Conservation (phyloP, 345 rosid species). For the Crucihimalaya himalaica region DNA sequence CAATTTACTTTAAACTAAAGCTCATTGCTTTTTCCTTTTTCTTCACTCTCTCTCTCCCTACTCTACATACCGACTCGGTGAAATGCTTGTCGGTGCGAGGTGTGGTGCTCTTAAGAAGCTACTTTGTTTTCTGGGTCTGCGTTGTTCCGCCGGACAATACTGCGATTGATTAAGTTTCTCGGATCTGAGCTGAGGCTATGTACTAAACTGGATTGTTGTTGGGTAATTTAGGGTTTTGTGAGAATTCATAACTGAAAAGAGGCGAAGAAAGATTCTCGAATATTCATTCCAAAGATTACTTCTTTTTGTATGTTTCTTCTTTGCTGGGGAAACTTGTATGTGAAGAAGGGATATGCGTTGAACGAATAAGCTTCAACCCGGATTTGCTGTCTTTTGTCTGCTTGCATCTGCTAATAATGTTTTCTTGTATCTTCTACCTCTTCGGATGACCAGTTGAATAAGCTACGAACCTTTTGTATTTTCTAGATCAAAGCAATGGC, state of each 20-base stretch:
- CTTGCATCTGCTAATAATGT: neutral
- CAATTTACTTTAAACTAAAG: conserved; percentile 31
- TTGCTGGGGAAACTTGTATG: conserved; percentile 41
- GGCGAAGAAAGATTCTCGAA: conserved; percentile 3
- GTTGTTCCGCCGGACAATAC: conserved; percentile 1
- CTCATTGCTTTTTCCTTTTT: conserved; percentile 18
- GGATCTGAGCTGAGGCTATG: conserved; percentile 10
- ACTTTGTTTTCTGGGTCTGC: conserved; percentile 12
- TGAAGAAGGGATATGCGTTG: conserved; percentile 59
- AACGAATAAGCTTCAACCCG: conserved; percentile 44
- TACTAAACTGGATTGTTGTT: conserved; percentile 1
- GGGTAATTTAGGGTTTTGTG: conserved; percentile 32
- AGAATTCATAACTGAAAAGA: neutral
- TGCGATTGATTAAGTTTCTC: neutral
- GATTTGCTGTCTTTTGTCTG: conserved; percentile 29
- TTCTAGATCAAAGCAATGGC: conserved; percentile 28
- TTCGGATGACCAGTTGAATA: neutral
- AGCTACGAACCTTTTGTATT: neutral
- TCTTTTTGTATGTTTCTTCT: conserved; percentile 23
- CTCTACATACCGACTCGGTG: conserved; percentile 2
- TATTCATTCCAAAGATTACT: conserved; percentile 8
- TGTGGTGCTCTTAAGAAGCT: conserved; percentile 19
- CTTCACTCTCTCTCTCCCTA: conserved; percentile 25
- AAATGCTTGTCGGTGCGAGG: conserved; percentile 30
- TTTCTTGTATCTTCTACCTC: conserved; percentile 6